phyloP scores from a whole-genome alignment of 176 grass and related monocot species.

The Juncus inflexus region DNA sequence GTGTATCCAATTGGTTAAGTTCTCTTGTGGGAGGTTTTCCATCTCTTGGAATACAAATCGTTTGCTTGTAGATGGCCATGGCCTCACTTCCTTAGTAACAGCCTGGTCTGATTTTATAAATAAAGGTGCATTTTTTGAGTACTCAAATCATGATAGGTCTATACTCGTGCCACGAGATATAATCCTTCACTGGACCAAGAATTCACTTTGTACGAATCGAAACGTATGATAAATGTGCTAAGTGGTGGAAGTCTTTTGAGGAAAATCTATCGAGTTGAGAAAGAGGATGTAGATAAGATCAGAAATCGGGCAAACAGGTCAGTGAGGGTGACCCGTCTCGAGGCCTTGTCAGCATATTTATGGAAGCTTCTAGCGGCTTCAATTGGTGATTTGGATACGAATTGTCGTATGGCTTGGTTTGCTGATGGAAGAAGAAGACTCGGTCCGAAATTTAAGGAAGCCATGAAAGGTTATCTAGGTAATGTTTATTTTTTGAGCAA shows the following conservation, averaged over 20 bases:
- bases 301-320: slow-evolving; percentile 23
- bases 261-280: slow-evolving; percentile 47
- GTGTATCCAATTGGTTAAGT: slow-evolving; percentile 62
- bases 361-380: slow-evolving; percentile 63
- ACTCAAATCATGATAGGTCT: slow-evolving; percentile 49
- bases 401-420: slow-evolving; percentile 64
- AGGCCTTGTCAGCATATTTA: slow-evolving; percentile 57
- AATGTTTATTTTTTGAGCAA: slow-evolving; percentile 28
- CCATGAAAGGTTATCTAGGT: slow-evolving; percentile 22
- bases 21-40: slow-evolving; percentile 62
- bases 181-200: slow-evolving; percentile 32
- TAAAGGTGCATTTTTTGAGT: slow-evolving; percentile 22
- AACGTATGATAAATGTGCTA: slow-evolving; percentile 34
- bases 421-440: slow-evolving; percentile 50
- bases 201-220: slow-evolving; percentile 41
- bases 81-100: slow-evolving; percentile 40
- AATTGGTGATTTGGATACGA: slow-evolving; percentile 23
- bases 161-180: slow-evolving; percentile 36
- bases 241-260: slow-evolving; percentile 32
- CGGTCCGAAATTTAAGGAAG: slow-evolving; percentile 22
- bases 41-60: slow-evolving; percentile 54
- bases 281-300: slow-evolving; percentile 43
- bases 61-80: slow-evolving; percentile 58
- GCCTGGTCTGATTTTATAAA: slow-evolving; percentile 48
- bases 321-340: slow-evolving; percentile 27